A percentile compares a stretch with the other conserved stretches of the same genome.
Conservation (phyloP, 805 yeast species). For the Kodamaea restingae region DNA sequence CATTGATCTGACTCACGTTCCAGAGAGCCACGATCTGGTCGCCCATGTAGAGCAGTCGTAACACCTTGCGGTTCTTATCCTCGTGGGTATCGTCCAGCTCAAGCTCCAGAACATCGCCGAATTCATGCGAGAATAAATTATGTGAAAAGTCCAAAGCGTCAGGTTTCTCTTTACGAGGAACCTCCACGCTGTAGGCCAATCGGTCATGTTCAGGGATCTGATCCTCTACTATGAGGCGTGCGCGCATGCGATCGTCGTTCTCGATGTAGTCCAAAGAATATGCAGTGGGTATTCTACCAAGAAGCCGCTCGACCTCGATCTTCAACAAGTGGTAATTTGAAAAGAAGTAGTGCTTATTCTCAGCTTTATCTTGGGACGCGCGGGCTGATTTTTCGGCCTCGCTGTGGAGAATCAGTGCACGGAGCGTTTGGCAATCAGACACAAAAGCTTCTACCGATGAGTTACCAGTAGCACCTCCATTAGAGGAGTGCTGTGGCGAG, state of each 20-base stretch:
- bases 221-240: conserved; percentile 53
- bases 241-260: conserved; percentile 64
- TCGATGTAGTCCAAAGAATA: conserved; percentile 68
- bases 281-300: conserved; percentile 16
- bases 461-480: too few relatives aligned
- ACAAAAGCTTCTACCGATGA: conserved; percentile 31
- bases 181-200: conserved; percentile 37
- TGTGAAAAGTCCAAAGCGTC: too few relatives aligned
- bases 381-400: conserved; percentile 51
- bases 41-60: conserved; percentile 62
- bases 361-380: conserved; percentile 61
- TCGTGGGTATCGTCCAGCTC: conserved; percentile 31
- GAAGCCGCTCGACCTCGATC: conserved; percentile 44
- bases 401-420: conserved; percentile 32
- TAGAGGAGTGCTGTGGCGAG: too few relatives aligned
- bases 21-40: conserved; percentile 69
- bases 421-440: conserved; percentile 33
- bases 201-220: conserved; percentile 44
- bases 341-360: conserved; percentile 48
- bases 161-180: conserved; percentile 33
- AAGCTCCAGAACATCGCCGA: conserved; percentile 5
- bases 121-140: too few relatives aligned
- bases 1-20: conserved; percentile 73
- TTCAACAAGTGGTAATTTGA: conserved; percentile 47
- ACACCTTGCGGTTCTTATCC: conserved; percentile 71